These are phyloP conservation scores for Pythium phragmiticola DNA, from an alignment of 352 stramenopile species.

Conservation along the genomic window DNA sequence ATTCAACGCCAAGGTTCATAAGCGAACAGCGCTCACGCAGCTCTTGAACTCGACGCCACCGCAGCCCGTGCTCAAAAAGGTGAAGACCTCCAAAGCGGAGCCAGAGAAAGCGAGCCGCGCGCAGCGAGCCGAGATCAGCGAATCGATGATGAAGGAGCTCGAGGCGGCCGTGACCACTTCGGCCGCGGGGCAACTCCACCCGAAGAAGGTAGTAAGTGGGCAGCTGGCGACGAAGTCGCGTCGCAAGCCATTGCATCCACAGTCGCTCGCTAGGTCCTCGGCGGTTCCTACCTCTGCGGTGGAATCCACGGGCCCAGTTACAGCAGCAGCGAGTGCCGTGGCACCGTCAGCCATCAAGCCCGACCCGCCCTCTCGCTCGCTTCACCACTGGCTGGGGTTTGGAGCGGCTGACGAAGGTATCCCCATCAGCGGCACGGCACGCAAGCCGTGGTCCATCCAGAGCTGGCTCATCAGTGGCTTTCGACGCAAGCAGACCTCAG, in stretches of 20 bases:
- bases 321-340: no score
- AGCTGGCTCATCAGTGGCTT: conserved; percentile 25
- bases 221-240: conserved; percentile 2
- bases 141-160: conserved; percentile 7
- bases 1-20: conserved; percentile 14
- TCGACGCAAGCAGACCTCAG: conserved; percentile 19
- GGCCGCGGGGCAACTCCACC: not conserved
- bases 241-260: conserved; percentile 16
- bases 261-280: conserved; percentile 1
- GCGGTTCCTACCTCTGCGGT: no score
- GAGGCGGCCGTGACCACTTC: not conserved
- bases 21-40: conserved; percentile 17
- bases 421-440: not conserved
- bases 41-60: conserved; percentile 10
- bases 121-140: not conserved
- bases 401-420: conserved; percentile 18
- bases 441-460: conserved; percentile 23
- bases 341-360: not conserved
- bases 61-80: conserved; percentile 4
- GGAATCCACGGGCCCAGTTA: no score
- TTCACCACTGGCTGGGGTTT: conserved; percentile 26
- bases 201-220: not conserved
- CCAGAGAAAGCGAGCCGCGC: not conserved
- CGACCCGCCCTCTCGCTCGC: not conserved
- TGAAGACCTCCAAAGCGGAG: not conserved